Conservation (phyloP, 495 filamentous ascomycete genomes). For the Penicillium flavigenum region DNA sequence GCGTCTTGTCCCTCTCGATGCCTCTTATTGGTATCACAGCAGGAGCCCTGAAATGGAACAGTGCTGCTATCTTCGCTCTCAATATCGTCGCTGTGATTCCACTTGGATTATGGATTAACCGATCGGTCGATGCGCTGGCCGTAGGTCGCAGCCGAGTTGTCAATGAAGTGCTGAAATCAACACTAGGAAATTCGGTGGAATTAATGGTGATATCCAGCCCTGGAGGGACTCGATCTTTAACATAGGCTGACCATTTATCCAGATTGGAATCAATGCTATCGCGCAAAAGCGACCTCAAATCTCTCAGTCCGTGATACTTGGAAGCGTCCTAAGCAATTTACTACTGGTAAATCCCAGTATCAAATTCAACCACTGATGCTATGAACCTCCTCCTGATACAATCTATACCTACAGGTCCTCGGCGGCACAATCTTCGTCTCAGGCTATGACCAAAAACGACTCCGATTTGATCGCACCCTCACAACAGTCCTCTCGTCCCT, state of each 20-base stretch:
- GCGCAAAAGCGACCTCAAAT: constrained; percentile 13
- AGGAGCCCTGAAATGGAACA: constrained; percentile 9
- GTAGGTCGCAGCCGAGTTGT: constrained; percentile 5
- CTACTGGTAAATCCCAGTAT: constrained; percentile 19
- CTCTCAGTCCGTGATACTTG: constrained; percentile 22
- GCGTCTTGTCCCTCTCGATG: neutral
- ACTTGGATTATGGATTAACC: constrained; percentile 19
- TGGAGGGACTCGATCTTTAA: neutral
- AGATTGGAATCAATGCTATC: constrained; percentile 25
- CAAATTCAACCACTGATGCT: neutral
- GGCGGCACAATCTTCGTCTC: constrained; percentile 23
- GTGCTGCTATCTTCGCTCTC: constrained; percentile 17
- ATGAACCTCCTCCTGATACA: neutral
- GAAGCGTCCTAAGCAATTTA: constrained; percentile 26
- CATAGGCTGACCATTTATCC: neutral
- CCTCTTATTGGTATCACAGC: constrained; percentile 19
- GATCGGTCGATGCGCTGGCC: constrained; percentile 20
- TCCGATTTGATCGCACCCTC: constrained; percentile 25
- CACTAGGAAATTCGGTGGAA: constrained; percentile 29
- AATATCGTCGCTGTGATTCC: constrained; percentile 23
- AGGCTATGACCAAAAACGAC: constrained; percentile 24
- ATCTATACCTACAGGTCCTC: constrained; percentile 16
- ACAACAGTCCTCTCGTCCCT: constrained; percentile 29
- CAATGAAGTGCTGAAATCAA: constrained; percentile 30
- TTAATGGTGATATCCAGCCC: constrained; percentile 18